Evolutionary conservation across 2,329 filamentous ascomycete genomes (phyloP), one percentile per base, ranked within the genome.

Genomic region (Fusarium fracticaudum): DNA sequence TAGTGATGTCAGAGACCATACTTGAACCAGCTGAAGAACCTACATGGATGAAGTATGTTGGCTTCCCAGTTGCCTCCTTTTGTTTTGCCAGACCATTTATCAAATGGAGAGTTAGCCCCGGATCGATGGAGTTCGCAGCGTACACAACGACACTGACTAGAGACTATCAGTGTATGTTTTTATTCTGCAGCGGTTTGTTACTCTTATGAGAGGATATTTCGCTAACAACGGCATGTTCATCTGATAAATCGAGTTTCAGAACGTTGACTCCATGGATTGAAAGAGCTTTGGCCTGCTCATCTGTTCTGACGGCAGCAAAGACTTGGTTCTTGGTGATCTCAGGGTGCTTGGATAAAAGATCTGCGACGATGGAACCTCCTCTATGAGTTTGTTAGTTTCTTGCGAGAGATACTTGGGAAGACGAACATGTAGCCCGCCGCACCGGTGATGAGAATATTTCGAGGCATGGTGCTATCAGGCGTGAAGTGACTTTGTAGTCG

Each of bases 401-500:
- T 17, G 0, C 13, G 4, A 17, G 1, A 29, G 17, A 17, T n/a
- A 35, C 3, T 35, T 20, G 17, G 8, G 8, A 12, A 13, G 18
- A 24, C 58, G n/a, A 11, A 60, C 58, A 51, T 60, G 17, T 60
- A 51, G 4, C 58, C 58, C 4, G 44, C 58, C 1, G 58, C 58
- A 20, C 57, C 44, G 8, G 37, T 51, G 22, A 51, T 10, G 8
- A 60, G 35, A 22, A 60, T 41, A 10, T 51, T 33, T 18, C 18
- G 44, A 53, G 37, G 17, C 45, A 60, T 53, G 2, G 5, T n/a
- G 11, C 5, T 20, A 14, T 31, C 17, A 17, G 14, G 33, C 33
- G 15, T 17, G 7, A 3, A 8, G 43, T 18, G 43, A 8, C 10
- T 18, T 37, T 59, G 40, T 26, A 47, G 11, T 18, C 17, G 33